These are phyloP conservation scores for Apiotrichum porosum DNA, from an alignment of 1,284 basidiomycete genomes.

Conservation along the genomic window DNA sequence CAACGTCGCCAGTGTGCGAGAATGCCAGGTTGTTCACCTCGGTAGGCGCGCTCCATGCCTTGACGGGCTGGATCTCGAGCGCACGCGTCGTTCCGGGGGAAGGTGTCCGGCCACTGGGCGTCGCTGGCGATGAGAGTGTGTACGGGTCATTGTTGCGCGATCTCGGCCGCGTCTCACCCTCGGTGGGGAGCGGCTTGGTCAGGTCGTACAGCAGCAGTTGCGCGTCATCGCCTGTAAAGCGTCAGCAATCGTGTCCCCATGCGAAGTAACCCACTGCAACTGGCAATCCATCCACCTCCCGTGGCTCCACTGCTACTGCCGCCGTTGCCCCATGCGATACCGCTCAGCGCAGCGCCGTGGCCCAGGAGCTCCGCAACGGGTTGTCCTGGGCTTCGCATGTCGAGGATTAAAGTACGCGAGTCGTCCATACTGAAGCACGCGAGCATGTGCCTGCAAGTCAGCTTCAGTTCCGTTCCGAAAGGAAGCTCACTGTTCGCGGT, in stretches of 20 bases:
- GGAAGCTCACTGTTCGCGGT: slow-evolving; percentile 37
- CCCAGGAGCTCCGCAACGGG: slow-evolving; percentile 84
- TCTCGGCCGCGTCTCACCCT: slow-evolving; percentile 7
- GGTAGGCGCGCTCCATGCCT: slow-evolving; percentile 71
- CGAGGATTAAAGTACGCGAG: slow-evolving; percentile 77
- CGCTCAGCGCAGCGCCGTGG: slow-evolving; percentile 66
- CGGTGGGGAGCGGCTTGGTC: slow-evolving; percentile 34
- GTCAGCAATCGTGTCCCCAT: background rate
- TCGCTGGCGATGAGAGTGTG: slow-evolving; percentile 46
- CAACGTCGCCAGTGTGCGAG: slow-evolving; percentile 67
- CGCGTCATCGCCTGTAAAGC: slow-evolving; percentile 71
- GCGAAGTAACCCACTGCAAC: slow-evolving; percentile 59
- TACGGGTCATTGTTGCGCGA: slow-evolving; percentile 15
- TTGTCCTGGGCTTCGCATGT: slow-evolving; percentile 88
- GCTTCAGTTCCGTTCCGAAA: rapidly evolving
- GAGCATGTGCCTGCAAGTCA: slow-evolving; percentile 41
- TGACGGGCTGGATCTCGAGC: slow-evolving; percentile 63
- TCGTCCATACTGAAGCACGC: slow-evolving; percentile 62
- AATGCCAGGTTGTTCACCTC: slow-evolving; percentile 86
- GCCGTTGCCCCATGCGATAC: slow-evolving; percentile 75
- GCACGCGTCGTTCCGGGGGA: slow-evolving; percentile 25
- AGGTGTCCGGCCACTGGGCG: slow-evolving; percentile 62
- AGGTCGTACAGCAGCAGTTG: slow-evolving; percentile 88
- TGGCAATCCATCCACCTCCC: slow-evolving; percentile 74
- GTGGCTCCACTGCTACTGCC: slow-evolving; percentile 41